phyloP scores from a whole-genome alignment of 495 filamentous ascomycete species.

The Penicillium canariense region DNA sequence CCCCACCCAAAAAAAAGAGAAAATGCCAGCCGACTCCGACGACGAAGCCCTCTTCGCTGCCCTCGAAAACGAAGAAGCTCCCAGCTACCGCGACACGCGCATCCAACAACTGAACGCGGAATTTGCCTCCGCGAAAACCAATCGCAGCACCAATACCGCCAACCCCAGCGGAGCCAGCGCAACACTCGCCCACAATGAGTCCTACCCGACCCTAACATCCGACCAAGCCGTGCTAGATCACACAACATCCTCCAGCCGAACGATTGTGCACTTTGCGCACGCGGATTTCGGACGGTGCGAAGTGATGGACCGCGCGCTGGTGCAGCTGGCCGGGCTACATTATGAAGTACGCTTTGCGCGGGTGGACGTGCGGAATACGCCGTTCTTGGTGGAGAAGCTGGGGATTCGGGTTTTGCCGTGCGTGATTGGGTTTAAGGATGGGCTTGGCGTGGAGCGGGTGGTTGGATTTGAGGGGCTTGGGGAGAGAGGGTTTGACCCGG shows the following conservation, averaged over 20 bases:
- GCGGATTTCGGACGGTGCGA: slow-evolving; percentile 70
- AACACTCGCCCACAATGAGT: slow-evolving; percentile 28
- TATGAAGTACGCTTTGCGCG: slow-evolving; percentile 66
- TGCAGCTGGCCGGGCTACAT: slow-evolving; percentile 60
- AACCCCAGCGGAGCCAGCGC: slow-evolving; percentile 19
- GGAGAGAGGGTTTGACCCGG: slow-evolving; percentile 50
- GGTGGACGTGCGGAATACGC: slow-evolving; percentile 69
- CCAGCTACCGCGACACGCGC: slow-evolving; percentile 65
- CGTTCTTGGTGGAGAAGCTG: slow-evolving; percentile 69
- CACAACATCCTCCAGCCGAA: slow-evolving; percentile 61
- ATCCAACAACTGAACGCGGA: slow-evolving; percentile 71
- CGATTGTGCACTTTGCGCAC: slow-evolving; percentile 75
- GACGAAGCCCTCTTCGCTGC: slow-evolving; percentile 70
- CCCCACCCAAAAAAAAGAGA: neutral
- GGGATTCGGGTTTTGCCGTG: slow-evolving; percentile 71
- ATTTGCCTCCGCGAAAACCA: slow-evolving; percentile 46
- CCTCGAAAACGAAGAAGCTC: slow-evolving; percentile 64
- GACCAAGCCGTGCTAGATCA: slow-evolving; percentile 69
- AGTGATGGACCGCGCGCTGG: slow-evolving; percentile 65
- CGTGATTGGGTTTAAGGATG: slow-evolving; percentile 71
- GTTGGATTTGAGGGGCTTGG: slow-evolving; percentile 74
- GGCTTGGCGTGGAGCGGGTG: slow-evolving; percentile 63
- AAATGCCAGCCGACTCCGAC: slow-evolving; percentile 44
- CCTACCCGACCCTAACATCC: slow-evolving; percentile 58
- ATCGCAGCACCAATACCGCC: slow-evolving; percentile 19